These are phyloP conservation scores for Ascochyta rabiei DNA, from an alignment of 2,329 filamentous ascomycete genomes.

Conservation along the genomic window DNA sequence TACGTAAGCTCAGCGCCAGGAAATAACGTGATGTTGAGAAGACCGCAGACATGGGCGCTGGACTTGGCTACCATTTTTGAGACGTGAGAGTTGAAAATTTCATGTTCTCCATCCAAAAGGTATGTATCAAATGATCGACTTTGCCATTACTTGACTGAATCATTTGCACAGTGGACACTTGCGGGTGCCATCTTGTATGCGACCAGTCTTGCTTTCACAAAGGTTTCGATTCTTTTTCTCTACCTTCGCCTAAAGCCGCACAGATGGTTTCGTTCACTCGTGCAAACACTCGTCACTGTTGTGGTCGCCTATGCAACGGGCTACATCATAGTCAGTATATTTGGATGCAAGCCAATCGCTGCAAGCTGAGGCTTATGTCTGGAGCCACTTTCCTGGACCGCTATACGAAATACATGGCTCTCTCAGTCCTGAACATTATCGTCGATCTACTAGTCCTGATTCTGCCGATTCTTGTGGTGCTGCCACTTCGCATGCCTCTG, in stretches of 20 bases:
- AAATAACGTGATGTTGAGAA: background rate
- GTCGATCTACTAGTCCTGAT: conserved; percentile 10
- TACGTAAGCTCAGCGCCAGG: background rate
- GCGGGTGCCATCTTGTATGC: conserved; percentile 9
- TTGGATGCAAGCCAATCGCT: conserved; percentile 2
- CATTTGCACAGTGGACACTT: background rate
- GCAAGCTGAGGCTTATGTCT: conserved; percentile 4
- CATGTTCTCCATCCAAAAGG: conserved; percentile 1
- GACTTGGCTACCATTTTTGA: conserved; percentile 16
- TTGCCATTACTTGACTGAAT: background rate
- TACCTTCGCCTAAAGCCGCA: conserved; percentile 7
- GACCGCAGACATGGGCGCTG: conserved; percentile 4
- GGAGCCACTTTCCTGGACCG: conserved; percentile 9
- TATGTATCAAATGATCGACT: background rate
- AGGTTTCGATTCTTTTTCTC: conserved; percentile 13
- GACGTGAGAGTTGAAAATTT: conserved; percentile 6
- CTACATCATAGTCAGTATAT: conserved; percentile 13
- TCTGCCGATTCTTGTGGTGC: background rate
- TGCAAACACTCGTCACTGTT: conserved; percentile 2
- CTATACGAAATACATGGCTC: conserved; percentile 14
- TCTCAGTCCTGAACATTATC: conserved; percentile 17
- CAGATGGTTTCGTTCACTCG: conserved; percentile 9
- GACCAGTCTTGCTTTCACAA: conserved; percentile 15
- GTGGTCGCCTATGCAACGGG: conserved; percentile 5
- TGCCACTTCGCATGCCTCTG: background rate